Percentiles rank a stretch among this genome's conserved stretches.
These are phyloP conservation scores for Solanum sparsipilum DNA, from an alignment of 257 asterid species.

Conservation along the genomic window DNA sequence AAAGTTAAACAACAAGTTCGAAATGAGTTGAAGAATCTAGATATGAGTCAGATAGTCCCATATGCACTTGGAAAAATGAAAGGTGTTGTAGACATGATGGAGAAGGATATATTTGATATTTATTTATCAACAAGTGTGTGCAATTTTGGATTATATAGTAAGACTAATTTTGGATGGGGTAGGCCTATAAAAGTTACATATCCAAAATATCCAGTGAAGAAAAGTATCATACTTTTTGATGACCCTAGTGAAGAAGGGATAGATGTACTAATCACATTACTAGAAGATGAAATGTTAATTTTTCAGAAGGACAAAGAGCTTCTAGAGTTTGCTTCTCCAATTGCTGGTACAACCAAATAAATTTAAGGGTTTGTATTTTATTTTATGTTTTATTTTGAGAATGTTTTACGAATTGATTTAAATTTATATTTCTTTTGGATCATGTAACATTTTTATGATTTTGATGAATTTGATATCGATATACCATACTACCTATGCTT, in stretches of 20 bases:
- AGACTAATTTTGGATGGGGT: neutral
- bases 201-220: neutral
- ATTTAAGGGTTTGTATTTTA: neutral
- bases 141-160: neutral
- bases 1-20: neutral
- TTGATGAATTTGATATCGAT: no score
- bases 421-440: no score
- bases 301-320: neutral
- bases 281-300: neutral
- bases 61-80: neutral
- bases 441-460: no score
- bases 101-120: neutral
- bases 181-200: neutral
- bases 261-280: neutral
- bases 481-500: no score
- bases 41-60: neutral
- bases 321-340: neutral
- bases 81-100: neutral
- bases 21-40: neutral
- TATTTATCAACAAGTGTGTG: neutral
- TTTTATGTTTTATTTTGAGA: no score
- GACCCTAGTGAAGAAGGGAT: neutral
- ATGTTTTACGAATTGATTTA: no score
- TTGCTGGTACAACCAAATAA: neutral
- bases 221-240: fast-evolving